phyloP scores from a whole-genome alignment of 1,284 basidiomycete species.

The Cerioporus squamosus region DNA sequence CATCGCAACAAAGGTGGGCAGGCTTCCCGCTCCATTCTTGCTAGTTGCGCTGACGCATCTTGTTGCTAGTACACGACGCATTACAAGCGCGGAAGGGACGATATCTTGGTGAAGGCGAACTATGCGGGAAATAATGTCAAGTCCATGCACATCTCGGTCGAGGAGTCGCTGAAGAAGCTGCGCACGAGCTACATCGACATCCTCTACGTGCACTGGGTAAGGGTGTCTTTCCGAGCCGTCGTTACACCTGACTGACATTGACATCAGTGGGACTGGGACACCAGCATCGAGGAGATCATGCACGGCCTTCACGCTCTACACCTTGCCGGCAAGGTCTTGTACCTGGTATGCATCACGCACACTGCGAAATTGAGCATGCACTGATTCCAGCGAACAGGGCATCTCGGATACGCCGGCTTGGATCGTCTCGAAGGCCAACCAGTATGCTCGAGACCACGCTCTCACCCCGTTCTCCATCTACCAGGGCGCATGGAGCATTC shows the following conservation, averaged over 20 bases:
- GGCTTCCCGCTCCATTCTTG: background rate
- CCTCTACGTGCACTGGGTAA: conserved; percentile 52
- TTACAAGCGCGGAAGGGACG: conserved; percentile 21
- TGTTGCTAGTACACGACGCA: conserved; percentile 36
- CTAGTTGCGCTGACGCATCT: background rate
- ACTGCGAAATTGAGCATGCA: too few relatives aligned
- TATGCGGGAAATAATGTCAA: conserved; percentile 55
- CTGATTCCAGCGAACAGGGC: too few relatives aligned
- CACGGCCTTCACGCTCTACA: conserved; percentile 49
- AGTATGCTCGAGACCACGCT: conserved; percentile 41
- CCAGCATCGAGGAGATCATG: conserved; percentile 53
- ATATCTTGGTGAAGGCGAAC: conserved; percentile 40
- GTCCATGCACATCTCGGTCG: conserved; percentile 47
- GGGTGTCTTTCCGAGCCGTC: background rate
- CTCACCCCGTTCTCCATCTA: conserved; percentile 57
- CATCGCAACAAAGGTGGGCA: conserved; percentile 43
- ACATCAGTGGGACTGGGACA: conserved; percentile 47
- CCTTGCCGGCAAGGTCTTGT: conserved; percentile 45
- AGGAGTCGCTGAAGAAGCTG: conserved; percentile 56
- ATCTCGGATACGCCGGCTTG: conserved; percentile 36
- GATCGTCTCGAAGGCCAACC: conserved; percentile 33
- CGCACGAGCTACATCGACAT: conserved; percentile 60
- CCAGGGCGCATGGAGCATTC: conserved; percentile 58
- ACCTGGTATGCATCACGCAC: conserved; percentile 39
- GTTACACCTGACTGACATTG: background rate